Conservation (phyloP, 768 basidiomycete genomes). For the Mycena pura region DNA sequence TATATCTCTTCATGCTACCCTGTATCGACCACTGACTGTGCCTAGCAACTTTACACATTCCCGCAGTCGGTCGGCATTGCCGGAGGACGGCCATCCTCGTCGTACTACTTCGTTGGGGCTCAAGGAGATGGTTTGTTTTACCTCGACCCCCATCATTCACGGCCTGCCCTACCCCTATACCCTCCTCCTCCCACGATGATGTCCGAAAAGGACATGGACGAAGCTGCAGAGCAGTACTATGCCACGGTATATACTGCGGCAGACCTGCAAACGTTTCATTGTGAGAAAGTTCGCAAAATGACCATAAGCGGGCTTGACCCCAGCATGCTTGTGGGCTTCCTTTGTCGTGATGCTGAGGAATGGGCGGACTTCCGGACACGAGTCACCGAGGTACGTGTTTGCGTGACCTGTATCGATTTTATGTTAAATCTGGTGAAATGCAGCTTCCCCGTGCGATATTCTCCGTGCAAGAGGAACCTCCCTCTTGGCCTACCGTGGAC, state of each 20-base stretch:
- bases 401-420: neutral
- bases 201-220: constrained; percentile 33
- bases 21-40: neutral
- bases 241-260: constrained; percentile 71
- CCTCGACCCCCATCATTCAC: constrained; percentile 80
- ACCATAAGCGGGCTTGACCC: constrained; percentile 89
- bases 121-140: constrained; percentile 90
- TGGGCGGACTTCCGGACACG: constrained; percentile 83
- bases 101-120: constrained; percentile 95
- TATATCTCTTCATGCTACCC: constrained; percentile 25
- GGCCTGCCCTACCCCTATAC: constrained; percentile 77
- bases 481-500: constrained; percentile 71
- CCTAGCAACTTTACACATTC: constrained; percentile 84
- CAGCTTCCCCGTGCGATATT: constrained; percentile 78
- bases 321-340: constrained; percentile 95
- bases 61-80: constrained; percentile 97
- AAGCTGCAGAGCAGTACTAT: constrained; percentile 65
- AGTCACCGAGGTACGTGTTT: constrained; percentile 69
- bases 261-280: constrained; percentile 92
- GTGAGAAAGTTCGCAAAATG: constrained; percentile 97
- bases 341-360: constrained; percentile 82
- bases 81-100: constrained; percentile 94
- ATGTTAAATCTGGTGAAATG: constrained; percentile 10
- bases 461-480: constrained; percentile 86
- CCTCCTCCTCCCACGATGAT: constrained; percentile 33